Evolutionary conservation across 1,284 basidiomycete species (phyloP).

Genomic region (Leccinum fuscescens): DNA sequence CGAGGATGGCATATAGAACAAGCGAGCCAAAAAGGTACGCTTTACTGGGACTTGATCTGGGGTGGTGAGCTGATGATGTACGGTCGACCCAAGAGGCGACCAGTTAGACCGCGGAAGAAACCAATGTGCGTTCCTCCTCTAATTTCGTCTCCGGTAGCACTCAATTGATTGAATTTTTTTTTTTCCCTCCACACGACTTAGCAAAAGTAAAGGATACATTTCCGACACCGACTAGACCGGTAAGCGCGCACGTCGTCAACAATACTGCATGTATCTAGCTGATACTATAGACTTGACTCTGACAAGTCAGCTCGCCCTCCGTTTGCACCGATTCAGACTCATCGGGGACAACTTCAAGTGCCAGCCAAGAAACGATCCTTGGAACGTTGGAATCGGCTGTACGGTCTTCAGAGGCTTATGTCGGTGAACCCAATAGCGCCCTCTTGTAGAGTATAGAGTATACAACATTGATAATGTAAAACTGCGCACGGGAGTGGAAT

Average conservation of each 20-base stretch:
- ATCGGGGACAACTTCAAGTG: slow-evolving; percentile 16
- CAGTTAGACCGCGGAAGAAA: too few species aligned
- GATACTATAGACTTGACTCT: slow-evolving; percentile 5
- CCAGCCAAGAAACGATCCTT: slow-evolving; percentile 15
- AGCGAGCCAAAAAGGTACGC: slow-evolving; percentile 64
- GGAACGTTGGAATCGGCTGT: slow-evolving; percentile 11
- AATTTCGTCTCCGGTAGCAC: background rate
- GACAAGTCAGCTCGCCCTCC: slow-evolving; percentile 10
- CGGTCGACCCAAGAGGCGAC: slow-evolving; percentile 33
- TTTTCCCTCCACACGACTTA: background rate
- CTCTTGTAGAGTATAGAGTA: slow-evolving; percentile 5
- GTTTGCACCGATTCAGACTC: slow-evolving; percentile 6
- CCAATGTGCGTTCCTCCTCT: slow-evolving; percentile 42
- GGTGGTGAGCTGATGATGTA: background rate
- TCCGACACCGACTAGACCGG: slow-evolving; percentile 55
- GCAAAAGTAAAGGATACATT: slow-evolving; percentile 77
- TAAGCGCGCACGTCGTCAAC: background rate
- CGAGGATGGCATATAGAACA: slow-evolving; percentile 45
- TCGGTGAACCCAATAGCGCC: slow-evolving; percentile 16
- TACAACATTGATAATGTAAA: background rate
- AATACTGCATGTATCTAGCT: background rate
- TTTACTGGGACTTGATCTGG: background rate
- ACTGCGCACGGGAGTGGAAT: background rate
- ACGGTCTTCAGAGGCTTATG: slow-evolving; percentile 19
- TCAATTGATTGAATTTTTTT: background rate